These are phyloP conservation scores for Hypoxylon sp. DNA, from an alignment of 2,329 filamentous ascomycete species.

Conservation along the genomic window DNA sequence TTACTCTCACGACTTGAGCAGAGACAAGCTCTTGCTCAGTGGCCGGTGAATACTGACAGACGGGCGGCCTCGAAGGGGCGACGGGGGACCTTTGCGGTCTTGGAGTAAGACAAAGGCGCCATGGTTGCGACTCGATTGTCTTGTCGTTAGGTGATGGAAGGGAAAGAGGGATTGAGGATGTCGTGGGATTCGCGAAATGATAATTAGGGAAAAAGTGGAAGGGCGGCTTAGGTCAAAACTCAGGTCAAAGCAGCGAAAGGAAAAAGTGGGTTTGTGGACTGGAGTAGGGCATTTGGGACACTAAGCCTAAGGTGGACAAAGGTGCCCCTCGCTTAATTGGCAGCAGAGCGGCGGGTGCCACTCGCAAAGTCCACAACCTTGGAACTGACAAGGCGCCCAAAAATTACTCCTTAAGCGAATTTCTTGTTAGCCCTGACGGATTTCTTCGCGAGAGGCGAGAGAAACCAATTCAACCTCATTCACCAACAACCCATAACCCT, in stretches of 20 bases:
- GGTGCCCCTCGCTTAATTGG: conserved; percentile 46
- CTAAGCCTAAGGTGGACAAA: conserved; percentile 34
- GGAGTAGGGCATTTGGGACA: conserved; percentile 47
- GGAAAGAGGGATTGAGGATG: conserved; percentile 31
- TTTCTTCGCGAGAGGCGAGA: conserved; percentile 25
- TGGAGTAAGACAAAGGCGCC: conserved; percentile 83
- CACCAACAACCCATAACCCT: conserved; percentile 36
- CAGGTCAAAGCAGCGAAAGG: too few species aligned
- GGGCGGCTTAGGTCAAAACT: conserved; percentile 5
- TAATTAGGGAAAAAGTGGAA: conserved; percentile 35
- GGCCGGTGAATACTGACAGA: conserved; percentile 97
- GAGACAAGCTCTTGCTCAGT: conserved; percentile 98
- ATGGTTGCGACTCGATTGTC: conserved; percentile 56
- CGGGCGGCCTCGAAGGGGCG: conserved; percentile 99
- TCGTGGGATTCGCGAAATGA: conserved; percentile 40
- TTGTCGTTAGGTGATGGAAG: conserved; percentile 48
- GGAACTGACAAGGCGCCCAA: conserved; percentile 34
- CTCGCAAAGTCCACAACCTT: conserved; percentile 37
- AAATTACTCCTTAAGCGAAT: conserved; percentile 45
- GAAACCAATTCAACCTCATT: conserved; percentile 38
- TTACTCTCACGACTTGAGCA: conserved; percentile 84
- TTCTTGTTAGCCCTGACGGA: conserved; percentile 35
- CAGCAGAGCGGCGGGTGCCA: conserved; percentile 6
- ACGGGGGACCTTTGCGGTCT: conserved; percentile 99
- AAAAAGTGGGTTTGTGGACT: conserved; percentile 46